Conservation (phyloP, 2,329 filamentous ascomycete genomes). For the Orbilia ellipsospora region DNA sequence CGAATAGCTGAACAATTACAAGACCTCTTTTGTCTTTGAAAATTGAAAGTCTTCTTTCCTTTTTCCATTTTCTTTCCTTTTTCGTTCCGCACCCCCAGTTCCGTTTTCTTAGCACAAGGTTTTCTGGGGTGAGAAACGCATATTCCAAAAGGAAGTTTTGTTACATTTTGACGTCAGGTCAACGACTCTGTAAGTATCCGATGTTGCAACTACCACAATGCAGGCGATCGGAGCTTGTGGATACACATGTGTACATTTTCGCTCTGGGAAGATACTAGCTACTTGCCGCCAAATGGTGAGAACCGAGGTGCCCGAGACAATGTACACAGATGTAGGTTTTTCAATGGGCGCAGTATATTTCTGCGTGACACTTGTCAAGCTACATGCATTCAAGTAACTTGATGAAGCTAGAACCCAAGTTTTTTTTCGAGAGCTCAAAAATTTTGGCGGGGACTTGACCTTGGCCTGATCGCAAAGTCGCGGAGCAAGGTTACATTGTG, state of each 20-base stretch:
- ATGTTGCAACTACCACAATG: conserved; percentile 23
- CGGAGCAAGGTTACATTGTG: conserved; percentile 47
- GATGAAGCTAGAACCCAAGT: background rate
- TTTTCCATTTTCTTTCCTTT: conserved; percentile 23
- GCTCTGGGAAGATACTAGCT: background rate
- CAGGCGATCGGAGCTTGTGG: conserved; percentile 6
- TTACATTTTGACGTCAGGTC: conserved; percentile 54
- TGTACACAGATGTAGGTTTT: conserved; percentile 15
- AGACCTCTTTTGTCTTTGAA: background rate
- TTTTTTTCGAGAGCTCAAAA: too few species aligned
- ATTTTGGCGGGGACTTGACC: too few species aligned
- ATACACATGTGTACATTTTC: conserved; percentile 31
- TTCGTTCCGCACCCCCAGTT: conserved; percentile 6
- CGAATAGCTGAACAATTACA: conserved; percentile 16
- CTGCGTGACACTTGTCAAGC: conserved; percentile 6
- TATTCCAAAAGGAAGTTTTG: conserved; percentile 25
- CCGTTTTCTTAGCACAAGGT: conserved; percentile 21
- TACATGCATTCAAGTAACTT: conserved; percentile 7
- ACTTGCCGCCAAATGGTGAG: background rate
- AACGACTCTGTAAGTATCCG: conserved; percentile 23
- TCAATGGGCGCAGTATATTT: conserved; percentile 3
- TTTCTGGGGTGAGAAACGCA: conserved; percentile 22
- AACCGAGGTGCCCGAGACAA: background rate
- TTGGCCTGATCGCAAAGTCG: conserved; percentile 8
- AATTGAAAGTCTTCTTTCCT: background rate